Evolutionary conservation across 306 rosid genomes (phyloP), one percentile per base, ranked within the genome.

Genomic region (Pueraria montana): DNA sequence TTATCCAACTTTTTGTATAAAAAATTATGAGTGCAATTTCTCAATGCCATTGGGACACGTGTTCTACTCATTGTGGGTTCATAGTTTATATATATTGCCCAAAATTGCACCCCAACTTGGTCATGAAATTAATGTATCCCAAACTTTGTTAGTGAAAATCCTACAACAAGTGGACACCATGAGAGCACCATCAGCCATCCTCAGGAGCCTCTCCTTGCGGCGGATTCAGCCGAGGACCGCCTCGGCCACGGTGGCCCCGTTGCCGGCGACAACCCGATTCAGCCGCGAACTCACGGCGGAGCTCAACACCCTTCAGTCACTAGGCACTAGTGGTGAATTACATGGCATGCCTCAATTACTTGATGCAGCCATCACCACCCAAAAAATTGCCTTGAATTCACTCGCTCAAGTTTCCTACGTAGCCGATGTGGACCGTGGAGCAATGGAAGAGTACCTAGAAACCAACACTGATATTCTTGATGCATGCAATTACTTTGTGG

Each of bases 321-420:
- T 6, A 49, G 74, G 9, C 67, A 42, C 18, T n/a, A 34, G 40
- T 34, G 2, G 18, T 63, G 34, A 49, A 21, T 80, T 72, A 43
- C 20, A 40, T 48, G 71, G 65, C 20, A 64, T 83, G 52, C 23
- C 49, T 38, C 87, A 68, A 20, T 48, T 78, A 6, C 83, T 87
- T 62, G 82, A 84, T 68, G 87, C 84, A 18, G 77, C 90, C 79
- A 80, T 87, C 65, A 58, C 50, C 24, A 73, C 90, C 4, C 90
- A 87, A 48, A 81, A 84, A 56, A 72, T 81, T 42, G 86, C 86
- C 4, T 56, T 84, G 42, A 72, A 59, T 10, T 27, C 69, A 6
- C 76, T 87, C 0, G 49, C 18, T 34, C 82, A 81, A 2, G 26
- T 73, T 53, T 34, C 82, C 62, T 7, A 64, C 75, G 12, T 20